These are phyloP conservation scores for Aspergillus fumigatiaffinis DNA, from an alignment of 2,329 filamentous ascomycete species.

Conservation along the genomic window DNA sequence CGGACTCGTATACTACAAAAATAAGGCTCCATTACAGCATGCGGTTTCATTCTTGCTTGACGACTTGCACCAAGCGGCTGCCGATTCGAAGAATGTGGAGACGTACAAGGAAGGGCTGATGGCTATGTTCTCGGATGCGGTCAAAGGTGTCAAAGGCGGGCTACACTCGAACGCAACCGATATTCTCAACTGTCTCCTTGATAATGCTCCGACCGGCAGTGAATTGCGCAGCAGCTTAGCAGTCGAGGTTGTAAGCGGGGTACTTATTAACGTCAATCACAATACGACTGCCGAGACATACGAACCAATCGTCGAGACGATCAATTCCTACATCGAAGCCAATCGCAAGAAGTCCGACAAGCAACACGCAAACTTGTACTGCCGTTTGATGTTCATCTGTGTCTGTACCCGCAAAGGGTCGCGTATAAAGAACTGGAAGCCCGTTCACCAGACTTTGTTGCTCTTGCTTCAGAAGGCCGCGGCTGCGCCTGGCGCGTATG, in stretches of 20 bases:
- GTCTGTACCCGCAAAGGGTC: conserved; percentile 74
- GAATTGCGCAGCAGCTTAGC: conserved; percentile 25
- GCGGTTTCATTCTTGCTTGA: conserved; percentile 70
- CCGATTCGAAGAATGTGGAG: conserved; percentile 32
- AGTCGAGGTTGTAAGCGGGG: conserved; percentile 67
- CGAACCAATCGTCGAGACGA: conserved; percentile 59
- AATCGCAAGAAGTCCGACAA: conserved; percentile 34
- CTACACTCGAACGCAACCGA: conserved; percentile 56
- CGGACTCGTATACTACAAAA: conserved; percentile 70
- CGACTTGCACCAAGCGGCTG: conserved; percentile 52
- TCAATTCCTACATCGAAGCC: conserved; percentile 50
- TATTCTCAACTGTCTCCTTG: conserved; percentile 51
- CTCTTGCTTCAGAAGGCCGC: conserved; percentile 47
- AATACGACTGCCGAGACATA: conserved; percentile 74
- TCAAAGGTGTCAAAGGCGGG: conserved; percentile 57
- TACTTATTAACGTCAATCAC: conserved; percentile 78
- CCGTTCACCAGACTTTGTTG: conserved; percentile 56
- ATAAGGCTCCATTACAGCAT: conserved; percentile 61
- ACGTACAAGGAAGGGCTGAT: conserved; percentile 85
- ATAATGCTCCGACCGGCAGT: conserved; percentile 26
- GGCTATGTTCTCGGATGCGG: conserved; percentile 84
- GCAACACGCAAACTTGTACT: conserved; percentile 38
- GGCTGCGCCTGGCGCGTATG: conserved; percentile 19
- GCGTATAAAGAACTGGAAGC: conserved; percentile 68
- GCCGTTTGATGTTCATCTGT: conserved; percentile 55